Evolutionary conservation across 2,329 filamentous ascomycete genomes (phyloP), one percentile per base, ranked within the genome.

Genomic region (Acrocalymma vagum): DNA sequence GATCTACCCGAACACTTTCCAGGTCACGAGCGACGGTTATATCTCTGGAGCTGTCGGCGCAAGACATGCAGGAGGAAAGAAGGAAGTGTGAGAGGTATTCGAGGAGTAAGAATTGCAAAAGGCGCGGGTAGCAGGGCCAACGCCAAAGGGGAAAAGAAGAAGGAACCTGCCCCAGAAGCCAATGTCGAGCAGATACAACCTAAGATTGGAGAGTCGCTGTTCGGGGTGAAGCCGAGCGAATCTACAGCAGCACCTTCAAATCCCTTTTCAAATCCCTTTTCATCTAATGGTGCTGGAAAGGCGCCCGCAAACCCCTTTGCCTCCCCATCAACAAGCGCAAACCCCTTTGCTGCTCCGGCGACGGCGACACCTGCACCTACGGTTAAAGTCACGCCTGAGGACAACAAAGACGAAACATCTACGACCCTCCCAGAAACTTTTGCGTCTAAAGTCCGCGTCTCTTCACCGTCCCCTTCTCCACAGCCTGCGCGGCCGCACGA

Each of bases 1-100:
- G 91, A 96, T 65, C 79, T 97, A 3, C 92, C 91, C 10, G 87
- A 93, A 39, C 80, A 84, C 32, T 96, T 96, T 62, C 88, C 91
- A 2, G 84, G 86, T 40, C 90, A 97, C 70, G 90, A 96, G 62
- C 81, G 94, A 55, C 83, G 93, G 48, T 68, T 99, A 13, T 97
- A 96, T 63, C 78, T 99, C 9, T 91, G 95, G 68, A 82, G 82
- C 13, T 99, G 94, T 70, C 81, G 84, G 44, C 80, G 83, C 53
- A 89, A 88, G 67, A 77, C 83, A 9, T 99, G 94, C 65, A 83
- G 88, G 59, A 81, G 92, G 50, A 93, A 90, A 60, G 80, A 86
- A 14, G 94, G 94, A 2, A 93, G 88, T 65, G 80, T 96, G 42
- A 82, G 92, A 18, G 88, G 80, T 1, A 64, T 96, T 26, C 78